Evolutionary conservation across 202 grass and related monocot genomes (phyloP), one percentile per base, ranked within the genome.

Genomic region (Bolboschoenoplectus hybrid): DNA sequence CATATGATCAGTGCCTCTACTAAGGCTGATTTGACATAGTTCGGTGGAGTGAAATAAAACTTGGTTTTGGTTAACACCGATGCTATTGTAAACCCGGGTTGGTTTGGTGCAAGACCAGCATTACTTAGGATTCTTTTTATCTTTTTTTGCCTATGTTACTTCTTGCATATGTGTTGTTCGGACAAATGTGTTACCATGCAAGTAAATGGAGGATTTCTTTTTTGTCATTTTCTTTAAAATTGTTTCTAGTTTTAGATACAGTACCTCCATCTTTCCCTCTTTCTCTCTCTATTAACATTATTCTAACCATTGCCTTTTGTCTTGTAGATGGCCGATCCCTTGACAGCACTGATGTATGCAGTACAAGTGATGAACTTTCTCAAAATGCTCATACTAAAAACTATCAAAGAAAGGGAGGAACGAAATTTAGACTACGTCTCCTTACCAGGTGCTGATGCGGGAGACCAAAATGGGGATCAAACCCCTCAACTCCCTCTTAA

Each of bases 301-400:
- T 11, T 43, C 14, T 60, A 20, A 80, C 20, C 12, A 19, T 5
- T 80, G 57, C n/a, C 75, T 20, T 41, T 80, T 16, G 19, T n/a
- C 51, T 44, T 86, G 66, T 81, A 98, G 93, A 98, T 98, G 96
- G 90, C 60, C 38, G 96, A 98, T 90, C 93, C 96, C 86, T 92
- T 96, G 85, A 98, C 96, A 66, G 96, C 93, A 83, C 56, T 96
- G 61, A 96, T 98, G 96, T 92, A 98, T 71, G 96, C 91, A 4
- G 96, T 98, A 35, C 96, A 98, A 94, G 93, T 96, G 86, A 98
- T 96, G 96, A 96, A 98, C 85, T 92, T 98, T 79, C 93, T 98
- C 39, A 96, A 93, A 89, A 98, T 92, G 93, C 81, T 98, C 2
- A 95, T 98, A 84, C 82, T 94, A 10, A 98, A 92, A 87, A 92